Conservation (phyloP, 163 green algal species). For the Chlorella variabilis region DNA sequence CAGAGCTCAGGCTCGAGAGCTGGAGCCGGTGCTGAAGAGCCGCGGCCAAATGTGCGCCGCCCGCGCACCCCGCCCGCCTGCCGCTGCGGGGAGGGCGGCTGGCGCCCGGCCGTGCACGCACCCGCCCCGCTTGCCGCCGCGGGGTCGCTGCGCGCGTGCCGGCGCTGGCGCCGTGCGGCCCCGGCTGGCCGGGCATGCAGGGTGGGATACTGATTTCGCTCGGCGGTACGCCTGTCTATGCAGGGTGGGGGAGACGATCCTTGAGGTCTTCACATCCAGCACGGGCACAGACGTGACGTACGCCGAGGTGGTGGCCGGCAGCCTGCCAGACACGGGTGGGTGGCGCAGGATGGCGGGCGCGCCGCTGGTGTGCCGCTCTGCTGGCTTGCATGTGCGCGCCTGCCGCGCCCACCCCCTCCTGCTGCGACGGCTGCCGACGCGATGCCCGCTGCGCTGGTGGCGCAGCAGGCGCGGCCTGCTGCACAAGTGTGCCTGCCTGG, state of each 20-base stretch:
- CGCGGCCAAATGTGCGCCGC: slow-evolving; percentile 21
- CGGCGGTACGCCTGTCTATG: no score
- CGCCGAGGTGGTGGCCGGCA: neutral
- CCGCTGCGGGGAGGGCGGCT: no score
- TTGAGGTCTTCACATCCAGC: slow-evolving; percentile 19
- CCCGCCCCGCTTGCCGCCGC: no score
- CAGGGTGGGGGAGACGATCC: slow-evolving; percentile 35
- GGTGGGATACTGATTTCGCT: no score
- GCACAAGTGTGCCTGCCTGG: no score
- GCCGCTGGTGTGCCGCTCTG: neutral
- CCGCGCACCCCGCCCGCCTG: no score
- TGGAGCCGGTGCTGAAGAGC: slow-evolving; percentile 41
- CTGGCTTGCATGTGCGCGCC: neutral
- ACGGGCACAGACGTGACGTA: slow-evolving; percentile 7
- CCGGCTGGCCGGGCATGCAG: no score
- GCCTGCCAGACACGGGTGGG: slow-evolving; percentile 1
- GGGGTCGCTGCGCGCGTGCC: no score
- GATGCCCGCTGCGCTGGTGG: no score
- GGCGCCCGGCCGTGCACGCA: no score
- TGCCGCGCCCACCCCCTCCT: neutral
- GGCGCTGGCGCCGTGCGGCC: no score
- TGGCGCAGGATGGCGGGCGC: neutral
- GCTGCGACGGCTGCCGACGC: neutral
- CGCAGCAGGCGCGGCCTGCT: no score
- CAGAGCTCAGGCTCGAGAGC: slow-evolving; percentile 16